phyloP scores from a whole-genome alignment of 805 yeast genomes.

The Cyberlindnera maritima region DNA sequence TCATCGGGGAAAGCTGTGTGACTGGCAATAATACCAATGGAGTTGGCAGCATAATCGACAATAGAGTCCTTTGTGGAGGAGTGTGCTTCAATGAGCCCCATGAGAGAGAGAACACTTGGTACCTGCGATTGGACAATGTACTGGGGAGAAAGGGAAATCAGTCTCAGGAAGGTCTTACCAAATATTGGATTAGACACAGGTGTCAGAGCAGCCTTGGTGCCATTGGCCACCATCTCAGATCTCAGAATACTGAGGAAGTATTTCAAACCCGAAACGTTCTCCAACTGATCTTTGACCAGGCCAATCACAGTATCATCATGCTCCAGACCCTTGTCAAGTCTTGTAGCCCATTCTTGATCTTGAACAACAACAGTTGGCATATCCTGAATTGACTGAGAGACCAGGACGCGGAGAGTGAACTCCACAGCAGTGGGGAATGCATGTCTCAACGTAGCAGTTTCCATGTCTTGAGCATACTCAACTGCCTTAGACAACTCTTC shows the following conservation, averaged over 20 bases:
- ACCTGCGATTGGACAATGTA: slow-evolving; percentile 1
- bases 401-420: slow-evolving; percentile 57
- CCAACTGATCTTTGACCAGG: slow-evolving; percentile 25
- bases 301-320: slow-evolving; percentile 52
- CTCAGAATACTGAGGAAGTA: slow-evolving; percentile 30
- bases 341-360: slow-evolving; percentile 72
- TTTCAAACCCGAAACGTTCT: slow-evolving; percentile 29
- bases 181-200: slow-evolving; percentile 28
- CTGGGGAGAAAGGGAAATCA: slow-evolving; percentile 27
- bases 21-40: slow-evolving; percentile 48
- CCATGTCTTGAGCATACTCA: slow-evolving; percentile 22
- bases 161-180: slow-evolving; percentile 33
- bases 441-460: slow-evolving; percentile 29
- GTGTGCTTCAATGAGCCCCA: slow-evolving; percentile 22
- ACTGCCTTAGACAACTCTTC: slow-evolving; percentile 29
- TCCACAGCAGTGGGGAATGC: slow-evolving; percentile 42
- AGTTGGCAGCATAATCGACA: slow-evolving; percentile 38
- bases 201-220: slow-evolving; percentile 17
- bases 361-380: slow-evolving; percentile 53
- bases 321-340: slow-evolving; percentile 67
- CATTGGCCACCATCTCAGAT: slow-evolving; percentile 19
- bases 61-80: slow-evolving; percentile 23
- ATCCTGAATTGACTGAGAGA: slow-evolving; percentile 59
- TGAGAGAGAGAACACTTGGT: slow-evolving; percentile 25
- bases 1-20: slow-evolving; percentile 32